Base-by-base conservation (phyloP, 148 eudicot species). In the Linanthus parryae region DNA sequence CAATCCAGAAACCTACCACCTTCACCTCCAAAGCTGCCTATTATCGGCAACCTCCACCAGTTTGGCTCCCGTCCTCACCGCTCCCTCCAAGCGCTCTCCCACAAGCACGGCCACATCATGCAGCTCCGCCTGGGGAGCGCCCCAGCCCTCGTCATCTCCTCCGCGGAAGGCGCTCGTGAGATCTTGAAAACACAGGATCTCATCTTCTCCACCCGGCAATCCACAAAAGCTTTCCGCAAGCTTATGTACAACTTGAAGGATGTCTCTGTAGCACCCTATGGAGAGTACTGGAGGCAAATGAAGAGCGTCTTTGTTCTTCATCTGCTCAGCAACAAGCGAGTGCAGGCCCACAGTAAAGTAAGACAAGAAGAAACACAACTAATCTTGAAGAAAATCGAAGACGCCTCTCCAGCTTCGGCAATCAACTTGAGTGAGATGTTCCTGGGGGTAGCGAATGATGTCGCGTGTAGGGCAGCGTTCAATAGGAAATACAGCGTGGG, bases 401-500 rank as follows among this genome's bases (percentile, higher is more conserved):
- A n/a, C n/a, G n/a, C 39, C n/a, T 35, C 39, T 35, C n/a, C 39
- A 10, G 11, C 39, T 35, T 35, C 14, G n/a, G n/a, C 4, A 1
- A 15, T 35, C 3, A 35, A 35, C n/a, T 35, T 35, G 39, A 35
- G 8, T 35, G 39, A 35, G n/a, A 35, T 35, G 39, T 11, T 35
- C 5, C n/a, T 4, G 11, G 3, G n/a, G n/a, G n/a, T 35, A 10
- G n/a, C 39, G 14, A 35, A 35, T 35, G 39, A 35, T 35, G 39
- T 35, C 11, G 39, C n/a, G 39, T 35, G 39, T 35, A 3, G 39
- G 4, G n/a, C n/a, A 6, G 39, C 39, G n/a, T 4, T 36, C 2
- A 16, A 16, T 13, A 5, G 39, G 39, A 36, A 36, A 16, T 36
- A 36, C n/a, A n/a, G 83, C 82, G 8, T 80, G 7, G 76, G 66